Conservation (phyloP, 2,329 filamentous ascomycete species). For the Penicillium sp. region DNA sequence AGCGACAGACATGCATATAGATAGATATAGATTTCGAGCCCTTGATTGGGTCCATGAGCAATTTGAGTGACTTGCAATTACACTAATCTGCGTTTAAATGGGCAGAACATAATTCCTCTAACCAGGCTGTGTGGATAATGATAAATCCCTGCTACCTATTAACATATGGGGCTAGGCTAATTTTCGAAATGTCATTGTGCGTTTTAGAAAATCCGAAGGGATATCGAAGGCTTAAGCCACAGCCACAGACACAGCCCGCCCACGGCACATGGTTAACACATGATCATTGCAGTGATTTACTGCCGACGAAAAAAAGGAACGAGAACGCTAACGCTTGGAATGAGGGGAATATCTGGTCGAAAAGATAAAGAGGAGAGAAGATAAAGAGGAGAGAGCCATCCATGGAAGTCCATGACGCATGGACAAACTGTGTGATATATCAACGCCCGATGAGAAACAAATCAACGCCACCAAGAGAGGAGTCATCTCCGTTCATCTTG, state of each 20-base stretch:
- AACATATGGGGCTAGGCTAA: neutral
- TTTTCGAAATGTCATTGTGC: neutral
- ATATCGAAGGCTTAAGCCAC: constrained; percentile 2
- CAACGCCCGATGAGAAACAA: neutral
- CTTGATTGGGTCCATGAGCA: neutral
- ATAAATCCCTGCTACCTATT: neutral
- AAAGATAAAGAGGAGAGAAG: constrained; percentile 4
- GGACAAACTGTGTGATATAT: neutral
- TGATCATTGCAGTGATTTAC: neutral
- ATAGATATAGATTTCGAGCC: neutral
- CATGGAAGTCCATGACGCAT: neutral
- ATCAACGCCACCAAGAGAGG: neutral
- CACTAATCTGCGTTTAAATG: neutral
- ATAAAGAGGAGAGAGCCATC: constrained; percentile 4
- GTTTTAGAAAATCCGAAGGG: neutral
- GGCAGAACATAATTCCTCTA: neutral
- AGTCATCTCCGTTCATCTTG: neutral
- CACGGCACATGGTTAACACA: neutral
- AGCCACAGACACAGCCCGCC: neutral
- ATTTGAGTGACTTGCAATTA: neutral
- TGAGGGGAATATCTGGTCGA: constrained; percentile 16
- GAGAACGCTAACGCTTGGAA: constrained; percentile 11
- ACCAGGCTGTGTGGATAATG: too few relatives aligned
- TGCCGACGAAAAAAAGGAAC: constrained; percentile 3
- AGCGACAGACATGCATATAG: neutral